These are phyloP conservation scores for Hericium rajendrae DNA, from an alignment of 768 basidiomycete genomes.

Conservation along the genomic window DNA sequence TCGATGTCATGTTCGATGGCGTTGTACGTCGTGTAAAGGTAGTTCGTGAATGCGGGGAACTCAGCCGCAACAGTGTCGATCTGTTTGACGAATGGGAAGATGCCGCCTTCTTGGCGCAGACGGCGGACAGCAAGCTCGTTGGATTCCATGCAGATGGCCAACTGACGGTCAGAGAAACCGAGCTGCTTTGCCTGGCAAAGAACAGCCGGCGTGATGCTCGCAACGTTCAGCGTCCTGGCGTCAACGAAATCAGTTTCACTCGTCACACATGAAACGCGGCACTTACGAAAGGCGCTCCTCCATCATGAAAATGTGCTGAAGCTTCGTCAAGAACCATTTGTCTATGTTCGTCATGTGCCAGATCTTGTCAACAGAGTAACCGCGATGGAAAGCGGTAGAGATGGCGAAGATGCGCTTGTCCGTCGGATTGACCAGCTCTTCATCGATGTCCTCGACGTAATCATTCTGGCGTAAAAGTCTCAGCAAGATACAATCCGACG, in stretches of 20 bases:
- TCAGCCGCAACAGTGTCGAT: conserved; percentile 99
- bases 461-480: conserved; percentile 49
- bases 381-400: conserved; percentile 84
- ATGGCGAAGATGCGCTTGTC: conserved; percentile 98
- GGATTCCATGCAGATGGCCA: conserved; percentile 75
- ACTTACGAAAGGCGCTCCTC: conserved; percentile 70
- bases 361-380: conserved; percentile 91
- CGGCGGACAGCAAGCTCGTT: conserved; percentile 91
- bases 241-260: background rate
- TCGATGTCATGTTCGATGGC: conserved; percentile 87
- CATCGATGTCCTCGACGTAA: conserved; percentile 82
- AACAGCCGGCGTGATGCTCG: conserved; percentile 49
- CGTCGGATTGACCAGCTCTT: conserved; percentile 88
- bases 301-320: conserved; percentile 76
- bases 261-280: background rate
- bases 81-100: conserved; percentile 92
- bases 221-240: conserved; percentile 50
- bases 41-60: conserved; percentile 98
- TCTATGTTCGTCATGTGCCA: conserved; percentile 98
- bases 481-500: background rate
- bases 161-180: conserved; percentile 91
- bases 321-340: conserved; percentile 93
- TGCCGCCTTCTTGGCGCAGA: conserved; percentile 73
- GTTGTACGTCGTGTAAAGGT: conserved; percentile 97
- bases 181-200: conserved; percentile 84